These are phyloP conservation scores for Schizopora paradoxa DNA, from an alignment of 1,284 basidiomycete species.

Conservation along the genomic window DNA sequence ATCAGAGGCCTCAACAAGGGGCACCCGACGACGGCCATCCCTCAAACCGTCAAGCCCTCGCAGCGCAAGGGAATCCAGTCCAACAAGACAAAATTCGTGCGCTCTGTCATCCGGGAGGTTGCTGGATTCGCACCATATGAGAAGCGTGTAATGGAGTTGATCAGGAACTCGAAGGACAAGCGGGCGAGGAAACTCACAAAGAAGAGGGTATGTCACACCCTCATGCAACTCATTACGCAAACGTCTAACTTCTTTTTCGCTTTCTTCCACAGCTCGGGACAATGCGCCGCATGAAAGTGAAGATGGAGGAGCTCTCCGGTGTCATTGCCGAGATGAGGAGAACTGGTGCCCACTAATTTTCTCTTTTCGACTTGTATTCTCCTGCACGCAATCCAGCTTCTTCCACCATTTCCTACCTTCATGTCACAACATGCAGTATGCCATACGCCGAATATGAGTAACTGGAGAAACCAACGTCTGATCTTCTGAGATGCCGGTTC, in stretches of 20 bases:
- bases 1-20: constrained; percentile 91
- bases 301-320: constrained; percentile 88
- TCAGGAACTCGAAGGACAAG: constrained; percentile 99
- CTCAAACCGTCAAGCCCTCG: constrained; percentile 75
- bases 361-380: too few species aligned
- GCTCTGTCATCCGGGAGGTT: constrained; percentile 89
- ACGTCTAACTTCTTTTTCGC: not conserved
- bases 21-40: constrained; percentile 85
- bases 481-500: too few species aligned
- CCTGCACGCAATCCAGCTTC: too few species aligned
- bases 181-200: constrained; percentile 97
- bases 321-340: constrained; percentile 92
- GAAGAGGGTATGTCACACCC: constrained; percentile 77
- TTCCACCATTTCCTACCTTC: too few species aligned
- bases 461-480: too few species aligned
- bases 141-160: constrained; percentile 96
- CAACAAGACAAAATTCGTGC: constrained; percentile 86
- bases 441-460: too few species aligned
- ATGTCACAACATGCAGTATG: too few species aligned
- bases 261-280: constrained; percentile 75
- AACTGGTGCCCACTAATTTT: constrained; percentile 55
- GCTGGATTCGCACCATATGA: constrained; percentile 99
- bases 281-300: constrained; percentile 93
- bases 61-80: constrained; percentile 90
- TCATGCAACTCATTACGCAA: not conserved